These are phyloP conservation scores for Conticribra weissflogii DNA, from an alignment of 108 stramenopile species.

Conservation along the genomic window DNA sequence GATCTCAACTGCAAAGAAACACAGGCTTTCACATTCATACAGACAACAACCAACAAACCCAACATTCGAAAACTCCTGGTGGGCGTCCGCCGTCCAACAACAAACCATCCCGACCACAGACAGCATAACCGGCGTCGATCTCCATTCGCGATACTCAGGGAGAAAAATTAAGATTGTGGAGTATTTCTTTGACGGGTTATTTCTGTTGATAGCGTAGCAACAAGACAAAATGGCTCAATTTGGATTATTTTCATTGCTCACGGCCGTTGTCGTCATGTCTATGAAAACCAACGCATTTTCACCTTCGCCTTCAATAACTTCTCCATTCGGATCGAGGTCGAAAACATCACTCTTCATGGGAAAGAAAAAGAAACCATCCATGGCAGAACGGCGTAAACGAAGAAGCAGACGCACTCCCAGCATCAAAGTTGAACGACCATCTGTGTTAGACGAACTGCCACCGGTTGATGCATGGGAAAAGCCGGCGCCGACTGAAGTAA, in stretches of 20 bases:
- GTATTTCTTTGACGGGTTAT: too few species aligned
- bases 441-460: conserved; percentile 4
- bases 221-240: not conserved
- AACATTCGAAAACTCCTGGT: too few species aligned
- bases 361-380: conserved; percentile 35
- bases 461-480: conserved; percentile 23
- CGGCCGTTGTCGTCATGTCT: not conserved
- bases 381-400: conserved; percentile 40
- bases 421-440: conserved; percentile 12
- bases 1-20: too few species aligned
- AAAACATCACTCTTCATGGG: conserved; percentile 28
- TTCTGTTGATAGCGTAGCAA: too few species aligned
- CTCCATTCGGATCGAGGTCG: not conserved
- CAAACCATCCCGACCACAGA: too few species aligned
- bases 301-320: not conserved
- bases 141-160: too few species aligned
- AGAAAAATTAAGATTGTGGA: too few species aligned
- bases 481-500: conserved; percentile 3
- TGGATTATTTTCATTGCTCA: not conserved
- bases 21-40: too few species aligned
- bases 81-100: too few species aligned
- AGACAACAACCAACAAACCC: too few species aligned
- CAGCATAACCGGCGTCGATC: too few species aligned
- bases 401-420: conserved; percentile 24
- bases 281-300: not conserved